Evolutionary conservation across 2,329 filamentous ascomycete genomes (phyloP).

Genomic region (Cladophialophora yegresii): DNA sequence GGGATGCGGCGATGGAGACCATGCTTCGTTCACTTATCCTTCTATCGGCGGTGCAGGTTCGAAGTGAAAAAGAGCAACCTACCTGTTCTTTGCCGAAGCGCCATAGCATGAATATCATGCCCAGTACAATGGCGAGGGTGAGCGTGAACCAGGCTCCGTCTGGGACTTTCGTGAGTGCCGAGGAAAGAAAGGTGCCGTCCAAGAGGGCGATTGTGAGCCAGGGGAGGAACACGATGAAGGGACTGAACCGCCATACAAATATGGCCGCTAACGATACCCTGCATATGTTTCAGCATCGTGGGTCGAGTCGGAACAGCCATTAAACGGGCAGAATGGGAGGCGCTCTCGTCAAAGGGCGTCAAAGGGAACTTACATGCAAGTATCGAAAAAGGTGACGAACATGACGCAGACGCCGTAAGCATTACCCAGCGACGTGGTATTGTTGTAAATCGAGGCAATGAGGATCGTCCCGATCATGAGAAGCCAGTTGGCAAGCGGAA

Average conservation of each 20-base stretch:
- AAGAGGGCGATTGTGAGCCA: slow-evolving; percentile 66
- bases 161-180: slow-evolving; percentile 71
- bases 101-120: slow-evolving; percentile 70
- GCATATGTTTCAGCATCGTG: background rate
- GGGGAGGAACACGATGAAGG: slow-evolving; percentile 61
- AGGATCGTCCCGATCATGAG: slow-evolving; percentile 75
- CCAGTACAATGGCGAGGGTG: slow-evolving; percentile 63
- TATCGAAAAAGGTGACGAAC: slow-evolving; percentile 62
- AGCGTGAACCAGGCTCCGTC: slow-evolving; percentile 78
- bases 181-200: slow-evolving; percentile 70
- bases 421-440: slow-evolving; percentile 67
- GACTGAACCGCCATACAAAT: slow-evolving; percentile 66
- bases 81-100: slow-evolving; percentile 71
- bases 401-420: slow-evolving; percentile 81
- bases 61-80: background rate
- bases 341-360: background rate
- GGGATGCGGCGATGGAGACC: background rate
- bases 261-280: slow-evolving; percentile 68
- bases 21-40: background rate
- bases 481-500: slow-evolving; percentile 75
- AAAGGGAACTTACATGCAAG: slow-evolving; percentile 57
- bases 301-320: background rate
- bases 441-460: slow-evolving; percentile 72
- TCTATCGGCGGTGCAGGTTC: background rate
- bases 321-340: background rate